Percentiles rank a stretch among this genome's conserved stretches.
phyloP scores from a whole-genome alignment of 257 asterid genomes.

The Solanum bulbocastanum region DNA sequence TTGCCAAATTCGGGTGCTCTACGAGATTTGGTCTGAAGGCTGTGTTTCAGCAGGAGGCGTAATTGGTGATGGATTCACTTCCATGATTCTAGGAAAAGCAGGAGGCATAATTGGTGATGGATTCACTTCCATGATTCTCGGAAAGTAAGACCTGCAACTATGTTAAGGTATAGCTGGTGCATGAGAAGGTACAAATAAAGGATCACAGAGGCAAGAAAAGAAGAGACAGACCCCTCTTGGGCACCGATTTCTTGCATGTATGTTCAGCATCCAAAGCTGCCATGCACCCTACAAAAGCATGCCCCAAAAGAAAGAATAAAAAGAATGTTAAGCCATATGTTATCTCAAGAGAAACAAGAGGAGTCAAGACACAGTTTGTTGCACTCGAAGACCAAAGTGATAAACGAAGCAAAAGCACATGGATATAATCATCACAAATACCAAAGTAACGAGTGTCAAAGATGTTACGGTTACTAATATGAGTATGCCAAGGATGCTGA shows the following conservation, averaged over 20 bases:
- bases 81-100: no score
- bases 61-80: no score
- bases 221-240: conserved; percentile 43
- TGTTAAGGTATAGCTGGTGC: no score
- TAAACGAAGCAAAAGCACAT: neutral
- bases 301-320: neutral
- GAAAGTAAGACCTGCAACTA: no score
- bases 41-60: no score
- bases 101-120: no score
- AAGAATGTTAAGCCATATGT: neutral
- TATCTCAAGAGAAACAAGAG: neutral
- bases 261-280: conserved; percentile 96
- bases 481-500: neutral
- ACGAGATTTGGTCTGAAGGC: no score
- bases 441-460: neutral
- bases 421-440: no score
- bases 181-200: no score
- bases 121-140: no score
- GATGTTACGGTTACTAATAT: neutral
- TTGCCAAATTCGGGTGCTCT: no score
- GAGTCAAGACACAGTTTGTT: neutral
- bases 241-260: conserved; percentile 75
- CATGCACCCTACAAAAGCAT: conserved; percentile 68
- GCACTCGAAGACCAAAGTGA: neutral
- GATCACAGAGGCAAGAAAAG: no score